Base-by-base conservation (phyloP, 345 rosid species). In the Brassica juncea region DNA sequence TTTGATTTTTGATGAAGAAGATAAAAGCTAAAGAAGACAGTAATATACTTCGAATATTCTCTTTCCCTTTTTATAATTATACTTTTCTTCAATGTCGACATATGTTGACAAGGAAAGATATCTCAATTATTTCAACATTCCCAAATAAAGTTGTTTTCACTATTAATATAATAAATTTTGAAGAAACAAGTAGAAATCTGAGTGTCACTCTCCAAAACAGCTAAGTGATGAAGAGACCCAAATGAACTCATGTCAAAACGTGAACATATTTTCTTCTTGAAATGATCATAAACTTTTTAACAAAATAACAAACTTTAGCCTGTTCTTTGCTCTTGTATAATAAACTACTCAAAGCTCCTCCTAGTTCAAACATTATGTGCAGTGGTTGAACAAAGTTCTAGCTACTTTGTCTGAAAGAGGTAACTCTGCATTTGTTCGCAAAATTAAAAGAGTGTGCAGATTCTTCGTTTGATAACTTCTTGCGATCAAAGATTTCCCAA, bases 21-120 rank as follows among this genome's bases (percentile, higher is more conserved):
- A 32, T 5, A 19, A 19, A n/a, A 68, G 42, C 7, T 14, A 59
- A 25, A 54, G 0, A 32, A 14, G 10, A 16, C 27, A 10, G 1
- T 16, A 8, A 64, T 34, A 68, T 67, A 7, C 61, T 0, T 2
- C 5, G 68, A 76, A 76, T 76, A 59, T 59, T 60, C 80, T 30
- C 49, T 30, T 58, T 58, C 59, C 72, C 8, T 0, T 31, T 70
- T 31, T 10, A 8, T 9, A 1, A 0, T 55, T 5, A 31, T 21
- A 6, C 2, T 6, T 58, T 15, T 9, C 6, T 66, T 47, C 16
- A 14, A 47, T 57, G 8, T 15, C 30, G 60, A 30, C 42, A 15
- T 35, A 21, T 15, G 8, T 25, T 11, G 2, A 47, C 15, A 42
- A 44, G 54, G 49, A 47, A 32, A 31, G 62, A 30, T 27, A 61